Percentiles rank a stretch among this genome's conserved stretches.
Evolutionary conservation across 352 stramenopile species (phyloP).

Genomic region (Phytopythium chamaehyphon): DNA sequence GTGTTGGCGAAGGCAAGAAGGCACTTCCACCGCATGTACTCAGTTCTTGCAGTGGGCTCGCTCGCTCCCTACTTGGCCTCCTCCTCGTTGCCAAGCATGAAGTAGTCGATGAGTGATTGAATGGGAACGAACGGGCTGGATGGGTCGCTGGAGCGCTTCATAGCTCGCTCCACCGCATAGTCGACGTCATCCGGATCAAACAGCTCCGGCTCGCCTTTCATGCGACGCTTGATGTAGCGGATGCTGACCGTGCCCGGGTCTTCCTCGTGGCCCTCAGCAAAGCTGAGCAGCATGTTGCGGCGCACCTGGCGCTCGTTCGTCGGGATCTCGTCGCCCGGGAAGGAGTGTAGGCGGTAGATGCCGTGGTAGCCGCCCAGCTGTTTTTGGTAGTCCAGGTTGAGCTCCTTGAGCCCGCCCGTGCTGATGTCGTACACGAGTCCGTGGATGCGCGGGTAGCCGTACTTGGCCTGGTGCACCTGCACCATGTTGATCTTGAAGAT

Average conservation of each 20-base stretch:
- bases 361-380: conserved; percentile 44
- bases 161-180: conserved; percentile 30
- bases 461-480: conserved; percentile 85
- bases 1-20: no score
- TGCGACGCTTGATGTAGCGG: conserved; percentile 48
- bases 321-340: conserved; percentile 47
- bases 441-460: conserved; percentile 86
- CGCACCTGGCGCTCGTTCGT: conserved; percentile 43
- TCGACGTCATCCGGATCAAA: conserved; percentile 51
- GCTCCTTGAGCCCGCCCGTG: conserved; percentile 71
- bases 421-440: conserved; percentile 85
- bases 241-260: conserved; percentile 40
- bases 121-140: conserved; percentile 36
- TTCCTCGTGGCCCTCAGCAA: conserved; percentile 57
- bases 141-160: conserved; percentile 25
- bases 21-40: no score
- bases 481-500: conserved; percentile 89
- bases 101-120: conserved; percentile 35
- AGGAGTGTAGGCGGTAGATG: conserved; percentile 53
- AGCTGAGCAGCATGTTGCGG: conserved; percentile 51
- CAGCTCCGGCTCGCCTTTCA: conserved; percentile 53
- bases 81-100: conserved; percentile 12
- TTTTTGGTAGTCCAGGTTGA: conserved; percentile 62
- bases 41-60: no score
- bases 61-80: conserved; percentile 1